Percentiles rank a stretch among this genome's conserved stretches.
phyloP scores from a whole-genome alignment of 2,329 filamentous ascomycete species.

The Colletotrichum lini region DNA sequence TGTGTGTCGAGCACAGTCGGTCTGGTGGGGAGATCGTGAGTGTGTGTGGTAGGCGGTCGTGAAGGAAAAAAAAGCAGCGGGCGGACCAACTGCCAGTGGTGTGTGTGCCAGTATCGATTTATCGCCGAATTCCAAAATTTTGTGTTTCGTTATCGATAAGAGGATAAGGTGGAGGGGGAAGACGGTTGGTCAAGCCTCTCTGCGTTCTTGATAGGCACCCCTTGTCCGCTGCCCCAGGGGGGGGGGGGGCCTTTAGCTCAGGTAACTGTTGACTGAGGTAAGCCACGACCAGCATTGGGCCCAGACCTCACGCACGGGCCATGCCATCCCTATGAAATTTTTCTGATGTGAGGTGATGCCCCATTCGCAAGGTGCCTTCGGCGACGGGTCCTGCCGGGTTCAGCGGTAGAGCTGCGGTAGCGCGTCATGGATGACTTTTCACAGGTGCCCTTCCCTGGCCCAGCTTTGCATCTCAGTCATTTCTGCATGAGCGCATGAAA shows the following conservation, averaged over 20 bases:
- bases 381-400: conserved; percentile 39
- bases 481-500: conserved; percentile 42
- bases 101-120: conserved; percentile 38
- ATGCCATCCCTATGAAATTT: conserved; percentile 29
- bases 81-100: conserved; percentile 14
- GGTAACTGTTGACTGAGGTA: conserved; percentile 46
- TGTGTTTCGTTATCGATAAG: conserved; percentile 56
- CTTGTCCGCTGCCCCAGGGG: background rate
- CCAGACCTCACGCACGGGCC: conserved; percentile 25
- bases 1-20: conserved; percentile 35
- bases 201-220: background rate
- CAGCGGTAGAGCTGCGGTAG: conserved; percentile 44
- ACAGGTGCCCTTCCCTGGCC: conserved; percentile 45
- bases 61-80: conserved; percentile 37
- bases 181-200: background rate
- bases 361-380: conserved; percentile 29
- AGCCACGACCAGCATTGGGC: conserved; percentile 20
- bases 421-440: conserved; percentile 58
- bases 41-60: conserved; percentile 26
- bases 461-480: conserved; percentile 37
- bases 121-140: conserved; percentile 51
- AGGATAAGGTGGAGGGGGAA: background rate
- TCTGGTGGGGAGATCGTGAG: conserved; percentile 26
- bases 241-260: conserved; percentile 44
- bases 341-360: conserved; percentile 29